These are phyloP conservation scores for Cryptosporidium ubiquitum DNA, from an alignment of 169 alveolate species.

Conservation along the genomic window DNA sequence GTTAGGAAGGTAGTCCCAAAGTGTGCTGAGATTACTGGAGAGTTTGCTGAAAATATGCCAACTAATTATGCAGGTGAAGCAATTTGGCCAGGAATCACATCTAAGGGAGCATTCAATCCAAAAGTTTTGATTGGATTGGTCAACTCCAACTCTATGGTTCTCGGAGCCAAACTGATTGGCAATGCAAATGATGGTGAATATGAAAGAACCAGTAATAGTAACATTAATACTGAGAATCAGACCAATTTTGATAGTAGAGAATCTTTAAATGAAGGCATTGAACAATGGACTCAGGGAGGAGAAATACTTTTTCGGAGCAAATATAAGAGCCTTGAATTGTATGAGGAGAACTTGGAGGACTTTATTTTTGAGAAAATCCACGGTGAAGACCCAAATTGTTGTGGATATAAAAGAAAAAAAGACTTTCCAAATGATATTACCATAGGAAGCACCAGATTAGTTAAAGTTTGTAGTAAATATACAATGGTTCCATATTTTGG, in stretches of 20 bases:
- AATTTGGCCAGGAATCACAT: conserved; percentile 64
- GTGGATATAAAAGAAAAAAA: background rate
- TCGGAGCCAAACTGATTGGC: conserved; percentile 5
- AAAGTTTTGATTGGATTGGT: conserved; percentile 18
- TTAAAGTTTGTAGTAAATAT: conserved; percentile 52
- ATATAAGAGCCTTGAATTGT: background rate
- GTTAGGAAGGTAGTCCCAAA: background rate
- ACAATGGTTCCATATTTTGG: conserved; percentile 60
- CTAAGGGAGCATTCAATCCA: conserved; percentile 60
- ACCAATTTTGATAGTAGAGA: background rate
- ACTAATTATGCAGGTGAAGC: conserved; percentile 24
- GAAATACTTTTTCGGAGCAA: conserved; percentile 17
- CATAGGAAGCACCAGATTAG: conserved; percentile 28
- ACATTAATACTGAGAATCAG: background rate
- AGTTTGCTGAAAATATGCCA: background rate
- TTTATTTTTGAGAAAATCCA: conserved; percentile 6
- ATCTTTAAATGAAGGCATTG: background rate
- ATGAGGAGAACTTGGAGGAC: conserved; percentile 20
- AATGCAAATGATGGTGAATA: background rate
- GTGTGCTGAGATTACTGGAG: background rate
- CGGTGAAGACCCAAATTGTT: background rate
- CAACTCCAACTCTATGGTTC: conserved; percentile 8
- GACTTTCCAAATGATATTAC: conserved; percentile 33
- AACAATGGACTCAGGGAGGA: conserved; percentile 69
- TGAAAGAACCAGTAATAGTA: background rate